A percentile compares a stretch with the other conserved stretches of the same genome.
These are phyloP conservation scores for Zarea fungicola DNA, from an alignment of 2,329 filamentous ascomycete species.

Conservation along the genomic window DNA sequence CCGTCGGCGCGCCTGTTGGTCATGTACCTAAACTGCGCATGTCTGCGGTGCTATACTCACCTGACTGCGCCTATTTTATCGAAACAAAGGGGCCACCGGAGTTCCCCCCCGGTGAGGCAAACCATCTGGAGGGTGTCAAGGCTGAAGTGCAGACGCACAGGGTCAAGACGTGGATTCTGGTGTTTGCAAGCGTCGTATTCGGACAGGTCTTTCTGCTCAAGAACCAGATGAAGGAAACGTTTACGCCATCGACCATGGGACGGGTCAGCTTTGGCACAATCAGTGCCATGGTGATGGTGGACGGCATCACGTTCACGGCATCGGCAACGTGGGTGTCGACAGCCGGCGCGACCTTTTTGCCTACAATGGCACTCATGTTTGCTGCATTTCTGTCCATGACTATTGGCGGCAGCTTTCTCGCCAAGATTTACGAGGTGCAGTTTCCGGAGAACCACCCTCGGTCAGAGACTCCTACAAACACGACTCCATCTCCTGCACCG, in stretches of 20 bases:
- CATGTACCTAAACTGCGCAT: slow-evolving; percentile 53
- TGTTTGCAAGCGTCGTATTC: slow-evolving; percentile 51
- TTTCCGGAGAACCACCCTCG: slow-evolving; percentile 49
- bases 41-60: slow-evolving; percentile 61
- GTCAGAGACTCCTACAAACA: slow-evolving; percentile 31
- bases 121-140: slow-evolving; percentile 56
- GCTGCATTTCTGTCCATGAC: slow-evolving; percentile 50
- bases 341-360: slow-evolving; percentile 50
- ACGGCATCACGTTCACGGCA: slow-evolving; percentile 54
- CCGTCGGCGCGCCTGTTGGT: slow-evolving; percentile 53
- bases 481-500: slow-evolving; percentile 16
- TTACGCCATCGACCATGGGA: slow-evolving; percentile 61
- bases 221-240: slow-evolving; percentile 60
- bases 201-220: slow-evolving; percentile 59
- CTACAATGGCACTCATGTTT: slow-evolving; percentile 49
- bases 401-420: slow-evolving; percentile 52
- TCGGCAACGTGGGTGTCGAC: slow-evolving; percentile 52
- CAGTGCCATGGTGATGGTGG: slow-evolving; percentile 56
- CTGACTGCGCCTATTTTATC: slow-evolving; percentile 62
- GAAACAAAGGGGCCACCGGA: slow-evolving; percentile 59
- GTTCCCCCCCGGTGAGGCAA: slow-evolving; percentile 44
- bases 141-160: slow-evolving; percentile 53
- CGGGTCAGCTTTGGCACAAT: slow-evolving; percentile 61
- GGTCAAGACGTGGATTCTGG: slow-evolving; percentile 54
- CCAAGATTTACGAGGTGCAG: slow-evolving; percentile 57